These are phyloP conservation scores for Heliocybe sulcata DNA, from an alignment of 1,284 basidiomycete species.

Conservation along the genomic window DNA sequence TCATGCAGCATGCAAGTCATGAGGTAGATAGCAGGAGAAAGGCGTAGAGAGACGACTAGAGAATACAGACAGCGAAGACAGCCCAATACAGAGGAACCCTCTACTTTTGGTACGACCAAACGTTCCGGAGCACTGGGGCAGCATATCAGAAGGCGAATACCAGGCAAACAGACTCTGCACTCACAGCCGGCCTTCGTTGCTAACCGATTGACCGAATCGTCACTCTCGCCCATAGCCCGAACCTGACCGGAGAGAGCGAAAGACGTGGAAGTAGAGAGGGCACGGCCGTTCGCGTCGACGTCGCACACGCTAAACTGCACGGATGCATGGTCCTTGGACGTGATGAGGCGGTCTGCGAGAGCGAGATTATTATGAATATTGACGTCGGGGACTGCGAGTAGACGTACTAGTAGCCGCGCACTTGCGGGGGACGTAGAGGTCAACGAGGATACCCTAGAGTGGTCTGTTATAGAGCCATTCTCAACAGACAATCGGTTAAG, in stretches of 20 bases:
- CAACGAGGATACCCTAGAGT: conserved; percentile 90
- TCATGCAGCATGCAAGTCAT: too few species aligned
- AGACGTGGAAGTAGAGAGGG: conserved; percentile 81
- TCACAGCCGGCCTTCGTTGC: conserved; percentile 93
- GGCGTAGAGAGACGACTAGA: not conserved
- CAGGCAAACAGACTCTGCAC: conserved; percentile 1
- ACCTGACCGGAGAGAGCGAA: conserved; percentile 95
- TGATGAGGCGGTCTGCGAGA: conserved; percentile 83
- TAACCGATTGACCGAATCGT: conserved; percentile 95
- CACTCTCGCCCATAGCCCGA: conserved; percentile 91
- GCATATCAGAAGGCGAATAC: conserved; percentile 1
- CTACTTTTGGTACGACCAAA: conserved; percentile 74
- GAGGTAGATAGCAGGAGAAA: not conserved
- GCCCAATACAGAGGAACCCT: not conserved
- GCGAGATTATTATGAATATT: not conserved
- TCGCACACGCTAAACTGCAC: conserved; percentile 95
- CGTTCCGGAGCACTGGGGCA: conserved; percentile 60
- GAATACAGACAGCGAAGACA: not conserved
- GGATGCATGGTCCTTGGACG: conserved; percentile 98
- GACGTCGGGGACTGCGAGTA: not conserved
- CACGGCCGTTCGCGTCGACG: conserved; percentile 90
- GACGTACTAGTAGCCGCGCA: conserved; percentile 91
- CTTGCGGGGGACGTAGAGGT: conserved; percentile 99
- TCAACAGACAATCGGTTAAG: not conserved
- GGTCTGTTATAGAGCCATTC: conserved; percentile 10